These are phyloP conservation scores for Rhynchospora breviuscula DNA, from an alignment of 176 grass and related monocot species.

Conservation along the genomic window DNA sequence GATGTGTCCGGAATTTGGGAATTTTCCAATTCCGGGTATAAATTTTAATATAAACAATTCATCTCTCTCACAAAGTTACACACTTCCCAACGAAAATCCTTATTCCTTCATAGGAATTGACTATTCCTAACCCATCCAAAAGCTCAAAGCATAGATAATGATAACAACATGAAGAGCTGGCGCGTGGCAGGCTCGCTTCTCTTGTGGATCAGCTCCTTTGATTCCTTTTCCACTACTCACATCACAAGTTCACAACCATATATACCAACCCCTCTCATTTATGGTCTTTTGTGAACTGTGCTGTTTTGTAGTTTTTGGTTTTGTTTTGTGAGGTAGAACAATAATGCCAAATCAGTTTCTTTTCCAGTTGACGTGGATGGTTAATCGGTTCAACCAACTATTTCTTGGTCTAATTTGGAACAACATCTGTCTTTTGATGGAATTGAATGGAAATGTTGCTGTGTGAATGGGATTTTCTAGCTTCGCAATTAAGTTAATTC, in stretches of 20 bases:
- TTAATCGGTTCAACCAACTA: not conserved
- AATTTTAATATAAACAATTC: no score
- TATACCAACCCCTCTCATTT: not conserved
- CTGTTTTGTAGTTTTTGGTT: not conserved
- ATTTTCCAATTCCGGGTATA: no score
- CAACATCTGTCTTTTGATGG: not conserved
- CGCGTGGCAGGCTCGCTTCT: slow-evolving; percentile 1
- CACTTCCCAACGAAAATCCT: no score
- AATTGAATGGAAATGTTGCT: not conserved
- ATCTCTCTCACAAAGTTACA: no score
- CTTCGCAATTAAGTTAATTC: not conserved
- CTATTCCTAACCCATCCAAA: no score
- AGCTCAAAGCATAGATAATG: not conserved
- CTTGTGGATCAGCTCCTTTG: not conserved
- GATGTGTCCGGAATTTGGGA: no score
- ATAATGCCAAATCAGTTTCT: not conserved
- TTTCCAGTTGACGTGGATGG: not conserved
- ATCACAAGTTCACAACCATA: not conserved
- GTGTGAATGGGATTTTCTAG: not conserved
- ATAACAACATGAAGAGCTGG: not conserved
- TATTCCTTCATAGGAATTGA: no score
- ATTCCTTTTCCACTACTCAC: slow-evolving; percentile 2
- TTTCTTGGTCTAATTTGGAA: not conserved
- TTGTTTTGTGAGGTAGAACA: not conserved
- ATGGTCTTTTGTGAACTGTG: not conserved